Evolutionary conservation across 163 green algal species (phyloP), one percentile per base, ranked within the genome.

Genomic region (Volvox carteri): DNA sequence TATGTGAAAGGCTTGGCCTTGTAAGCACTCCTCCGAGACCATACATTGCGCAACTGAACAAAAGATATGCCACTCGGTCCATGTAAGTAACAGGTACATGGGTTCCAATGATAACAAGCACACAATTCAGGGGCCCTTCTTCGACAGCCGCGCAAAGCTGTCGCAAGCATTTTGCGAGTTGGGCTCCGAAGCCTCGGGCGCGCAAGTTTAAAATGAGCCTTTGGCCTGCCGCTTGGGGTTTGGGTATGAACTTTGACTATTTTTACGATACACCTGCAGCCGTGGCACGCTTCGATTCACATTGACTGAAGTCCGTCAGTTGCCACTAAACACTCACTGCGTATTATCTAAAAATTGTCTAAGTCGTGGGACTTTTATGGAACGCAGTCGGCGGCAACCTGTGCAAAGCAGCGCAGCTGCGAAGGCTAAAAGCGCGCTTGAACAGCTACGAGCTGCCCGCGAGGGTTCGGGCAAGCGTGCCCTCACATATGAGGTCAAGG

Each of bases 401-500:
- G 81, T 85, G 21, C 72, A 90, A n/a, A 89, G 50, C 42, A 52
- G 60, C 23, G 73, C 65, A 37, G 56, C 76, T 46, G 65, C 60
- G 5, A 77, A 77, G n/a, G 85, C 88, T 0, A 91, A 90, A 58
- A 58, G 41, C 39, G 91, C 91, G 0, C 73, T 92, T 8, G 88
- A 90, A 30, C 52, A 70, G 19, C 85, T 94, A 8, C 85, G 79
- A 12, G 91, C 91, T 21, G 85, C 88, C 1, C 75, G 90, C 28
- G 88, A 91, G 39, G 88, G 85, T n/a, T 87, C 79, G 4, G 48
- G 39, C 21, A 94, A 93, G 81, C 93, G 94, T 18, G 92, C 90
- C 1, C 72, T 93, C 9, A 86, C 68, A 0, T 97, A 94, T 85
- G 93, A 98, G 78, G 44, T 98, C 0, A 95, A 96, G 56, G 92